Base-by-base conservation (phyloP, 2,329 filamentous ascomycete species). In the Talaromyces sp. region DNA sequence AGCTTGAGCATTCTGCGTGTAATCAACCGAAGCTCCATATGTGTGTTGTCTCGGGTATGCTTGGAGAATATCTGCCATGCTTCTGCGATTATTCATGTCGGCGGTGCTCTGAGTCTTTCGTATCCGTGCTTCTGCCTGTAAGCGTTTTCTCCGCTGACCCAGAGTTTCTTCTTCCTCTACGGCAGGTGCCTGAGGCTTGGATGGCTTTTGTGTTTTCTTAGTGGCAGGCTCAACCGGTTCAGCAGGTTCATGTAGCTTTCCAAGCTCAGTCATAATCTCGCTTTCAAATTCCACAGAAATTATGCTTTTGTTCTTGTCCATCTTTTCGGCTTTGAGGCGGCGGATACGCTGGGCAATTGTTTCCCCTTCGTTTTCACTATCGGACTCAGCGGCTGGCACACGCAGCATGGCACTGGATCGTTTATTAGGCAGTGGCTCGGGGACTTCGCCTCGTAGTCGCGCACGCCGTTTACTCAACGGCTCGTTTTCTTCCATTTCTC, bases 401-500 rank as follows among this genome's bases (percentile, higher is more conserved):
- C 73, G 69, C 60, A 76, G 70, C 63, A 77, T 71, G 6, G 73
- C 72, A 59, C 68, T 73, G n/a, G 72, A 67, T 3, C 73, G 72
- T 49, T 71, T 68, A 15, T 61, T 57, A 27, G 64, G 62, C 51
- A 57, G 66, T 13, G 55, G 19, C 9, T 71, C 69, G 13, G 66
- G 66, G 10, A 77, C 75, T 51, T 84, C 81, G 42, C 90, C 91
- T 51, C 88, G 84, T 7, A 97, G 81, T 60, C 93, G 84, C 47
- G 88, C 89, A 55, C 91, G 86, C 2, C 93, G 88, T 44, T 83
- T 83, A 68, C 89, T 92, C 22, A 97, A 80, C 0, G 95, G 93
- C 72, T 98, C 95, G 60, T 92, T 95, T 69, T 99, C 95, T 72
- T 99, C 95, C 66, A 95, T 78, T 62, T 96, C 89, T 54, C 91